A percentile compares a stretch with the other conserved stretches of the same genome.
Conservation (phyloP, 441 rosid genomes). For the Brassica hybrid region DNA sequence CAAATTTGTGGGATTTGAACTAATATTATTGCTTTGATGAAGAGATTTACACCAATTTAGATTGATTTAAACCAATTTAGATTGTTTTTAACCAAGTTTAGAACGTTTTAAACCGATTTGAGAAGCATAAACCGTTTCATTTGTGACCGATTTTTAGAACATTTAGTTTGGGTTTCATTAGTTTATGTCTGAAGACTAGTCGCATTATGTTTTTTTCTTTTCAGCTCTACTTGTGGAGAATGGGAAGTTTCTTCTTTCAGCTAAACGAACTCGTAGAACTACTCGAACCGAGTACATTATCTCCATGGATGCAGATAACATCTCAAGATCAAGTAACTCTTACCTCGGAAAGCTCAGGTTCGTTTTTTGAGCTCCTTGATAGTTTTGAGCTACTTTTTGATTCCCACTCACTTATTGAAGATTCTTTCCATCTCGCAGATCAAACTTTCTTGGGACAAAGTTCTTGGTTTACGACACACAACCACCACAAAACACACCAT, state of each 20-base stretch:
- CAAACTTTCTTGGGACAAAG: slow-evolving; percentile 65
- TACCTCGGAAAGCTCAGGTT: slow-evolving; percentile 80
- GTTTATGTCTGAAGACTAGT: not conserved
- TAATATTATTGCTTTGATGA: not conserved
- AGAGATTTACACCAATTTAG: not conserved
- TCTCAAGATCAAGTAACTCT: slow-evolving; percentile 75
- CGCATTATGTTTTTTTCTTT: not conserved
- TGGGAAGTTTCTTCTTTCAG: slow-evolving; percentile 80
- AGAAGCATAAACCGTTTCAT: not conserved
- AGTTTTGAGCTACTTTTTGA: too few relatives aligned
- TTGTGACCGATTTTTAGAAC: not conserved
- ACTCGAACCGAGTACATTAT: slow-evolving; percentile 73
- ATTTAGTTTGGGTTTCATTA: not conserved
- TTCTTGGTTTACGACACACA: slow-evolving; percentile 61
- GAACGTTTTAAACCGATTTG: not conserved
- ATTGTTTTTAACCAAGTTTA: not conserved
- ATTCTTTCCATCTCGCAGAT: slow-evolving; percentile 37
- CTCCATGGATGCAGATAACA: slow-evolving; percentile 78
- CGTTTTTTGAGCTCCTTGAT: too few relatives aligned
- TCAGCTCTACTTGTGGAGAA: slow-evolving; percentile 70
- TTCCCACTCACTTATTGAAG: too few relatives aligned
- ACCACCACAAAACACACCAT: slow-evolving; percentile 46
- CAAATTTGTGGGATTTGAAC: not conserved
- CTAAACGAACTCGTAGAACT: slow-evolving; percentile 71
- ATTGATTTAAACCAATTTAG: not conserved